Conservation (phyloP, 2,329 filamentous ascomycete species). For the Colletotrichum sansevieriae region DNA sequence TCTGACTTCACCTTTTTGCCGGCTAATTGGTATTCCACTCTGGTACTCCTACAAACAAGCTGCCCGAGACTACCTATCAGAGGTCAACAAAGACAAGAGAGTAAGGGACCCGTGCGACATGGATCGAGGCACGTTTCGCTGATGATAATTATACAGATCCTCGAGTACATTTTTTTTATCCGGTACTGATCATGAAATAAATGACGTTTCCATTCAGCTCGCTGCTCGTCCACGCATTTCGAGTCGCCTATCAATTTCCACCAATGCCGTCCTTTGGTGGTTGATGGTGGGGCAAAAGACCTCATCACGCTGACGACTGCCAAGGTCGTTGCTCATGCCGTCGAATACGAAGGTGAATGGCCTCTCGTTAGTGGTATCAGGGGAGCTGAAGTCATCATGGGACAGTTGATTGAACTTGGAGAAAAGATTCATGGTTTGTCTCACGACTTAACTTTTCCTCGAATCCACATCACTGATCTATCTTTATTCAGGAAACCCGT, state of each 20-base stretch:
- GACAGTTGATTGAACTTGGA: constrained; percentile 55
- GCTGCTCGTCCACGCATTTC: constrained; percentile 57
- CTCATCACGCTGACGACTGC: constrained; percentile 60
- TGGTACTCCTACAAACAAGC: constrained; percentile 63
- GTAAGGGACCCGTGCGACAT: constrained; percentile 44
- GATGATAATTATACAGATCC: constrained; percentile 52
- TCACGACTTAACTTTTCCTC: no score
- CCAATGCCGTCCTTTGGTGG: constrained; percentile 55
- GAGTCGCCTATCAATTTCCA: constrained; percentile 56
- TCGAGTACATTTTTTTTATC: constrained; percentile 71
- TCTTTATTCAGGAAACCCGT: background rate
- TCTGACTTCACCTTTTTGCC: no score
- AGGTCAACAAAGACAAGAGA: constrained; percentile 62
- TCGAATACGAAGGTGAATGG: constrained; percentile 60
- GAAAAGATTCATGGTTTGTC: constrained; percentile 56
- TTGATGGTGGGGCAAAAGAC: constrained; percentile 57
- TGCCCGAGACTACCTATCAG: constrained; percentile 62
- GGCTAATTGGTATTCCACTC: no score
- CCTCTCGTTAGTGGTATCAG: constrained; percentile 56
- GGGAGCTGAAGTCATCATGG: constrained; percentile 52
- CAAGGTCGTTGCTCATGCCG: constrained; percentile 53
- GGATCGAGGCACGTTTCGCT: background rate
- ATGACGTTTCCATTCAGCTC: constrained; percentile 63
- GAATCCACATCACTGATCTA: background rate
- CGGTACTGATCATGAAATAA: constrained; percentile 68